Evolutionary conservation across 1,139 yeast genomes (phyloP), one percentile per base, ranked within the genome.

Genomic region (Suhomyces maxii): DNA sequence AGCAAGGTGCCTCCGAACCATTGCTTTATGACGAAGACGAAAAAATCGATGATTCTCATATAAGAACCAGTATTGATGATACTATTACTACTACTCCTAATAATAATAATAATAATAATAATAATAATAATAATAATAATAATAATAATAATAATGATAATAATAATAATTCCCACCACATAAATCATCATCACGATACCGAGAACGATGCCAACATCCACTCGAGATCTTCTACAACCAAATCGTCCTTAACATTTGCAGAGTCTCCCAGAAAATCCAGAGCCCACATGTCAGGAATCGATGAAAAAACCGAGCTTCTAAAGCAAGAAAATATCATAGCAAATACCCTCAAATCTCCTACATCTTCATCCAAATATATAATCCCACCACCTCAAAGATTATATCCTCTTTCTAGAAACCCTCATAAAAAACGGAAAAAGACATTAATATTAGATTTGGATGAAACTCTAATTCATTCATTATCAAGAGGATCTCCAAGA

Each of bases 381-480:
- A 70, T 76, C 18, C 80, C 79, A 26, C 79, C 79, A 2, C 80
- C 80, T 8, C 76, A 69, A 46, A 52, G 79, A 51, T 61, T 76
- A 40, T 71, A 68, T 50, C 80, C 80, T 6, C 62, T 74, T 23
- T 63, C 70, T 7, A 55, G 79, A 37, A 71, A 74, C 57, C 79
- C 79, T 2, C 67, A 66, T 11, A 67, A 62, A 45, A 62, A 53
- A 41, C 57, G 69, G 31, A 72, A 73, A 53, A 93, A 91, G 62
- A 86, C 91, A 1, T 73, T 93, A 37, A 85, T 93, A 1, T 71
- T 93, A 28, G 99, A 93, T 63, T 76, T 93, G 34, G 99, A 93
- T 65, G 99, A 93, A 60, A 93, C 99, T 0, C 70, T 93, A 48
- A 90, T 93, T 48, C 99, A 93, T 63, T 89, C 98, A 1, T 74